phyloP scores from a whole-genome alignment of 805 yeast species.

The Wickerhamomyces strasburgensis region DNA sequence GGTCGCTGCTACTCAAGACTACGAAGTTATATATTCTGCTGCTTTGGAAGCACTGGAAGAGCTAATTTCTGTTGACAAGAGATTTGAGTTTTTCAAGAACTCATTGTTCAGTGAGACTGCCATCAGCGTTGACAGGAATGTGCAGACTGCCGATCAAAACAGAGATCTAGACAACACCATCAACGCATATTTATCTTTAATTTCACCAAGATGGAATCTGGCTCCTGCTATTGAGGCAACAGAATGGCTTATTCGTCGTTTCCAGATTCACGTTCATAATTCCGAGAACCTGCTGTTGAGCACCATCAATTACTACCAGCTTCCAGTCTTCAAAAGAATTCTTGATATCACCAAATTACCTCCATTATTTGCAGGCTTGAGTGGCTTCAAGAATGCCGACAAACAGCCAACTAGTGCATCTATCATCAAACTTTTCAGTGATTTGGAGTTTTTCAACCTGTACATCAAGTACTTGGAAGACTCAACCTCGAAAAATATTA shows the following conservation, averaged over 20 bases:
- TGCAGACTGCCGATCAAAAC: constrained; percentile 74
- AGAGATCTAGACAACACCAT: constrained; percentile 72
- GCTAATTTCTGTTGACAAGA: constrained; percentile 63
- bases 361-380: constrained; percentile 68
- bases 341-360: constrained; percentile 75
- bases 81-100: constrained; percentile 63
- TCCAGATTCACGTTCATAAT: constrained; percentile 76
- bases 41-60: constrained; percentile 75
- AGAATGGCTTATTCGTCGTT: constrained; percentile 94
- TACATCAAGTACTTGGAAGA: constrained; percentile 49
- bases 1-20: constrained; percentile 93
- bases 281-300: constrained; percentile 68
- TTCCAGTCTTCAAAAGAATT: constrained; percentile 69
- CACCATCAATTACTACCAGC: constrained; percentile 73
- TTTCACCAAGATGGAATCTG: constrained; percentile 72
- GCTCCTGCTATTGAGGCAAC: constrained; percentile 75
- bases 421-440: constrained; percentile 69
- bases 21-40: constrained; percentile 67
- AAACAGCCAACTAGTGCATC: constrained; percentile 63
- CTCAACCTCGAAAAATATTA: constrained; percentile 45
- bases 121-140: constrained; percentile 71
- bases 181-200: constrained; percentile 64
- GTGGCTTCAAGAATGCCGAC: constrained; percentile 58
- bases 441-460: constrained; percentile 59
- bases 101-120: constrained; percentile 84